Evolutionary conservation across 345 rosid species (phyloP).

Genomic region (Lagerstroemia speciosa): DNA sequence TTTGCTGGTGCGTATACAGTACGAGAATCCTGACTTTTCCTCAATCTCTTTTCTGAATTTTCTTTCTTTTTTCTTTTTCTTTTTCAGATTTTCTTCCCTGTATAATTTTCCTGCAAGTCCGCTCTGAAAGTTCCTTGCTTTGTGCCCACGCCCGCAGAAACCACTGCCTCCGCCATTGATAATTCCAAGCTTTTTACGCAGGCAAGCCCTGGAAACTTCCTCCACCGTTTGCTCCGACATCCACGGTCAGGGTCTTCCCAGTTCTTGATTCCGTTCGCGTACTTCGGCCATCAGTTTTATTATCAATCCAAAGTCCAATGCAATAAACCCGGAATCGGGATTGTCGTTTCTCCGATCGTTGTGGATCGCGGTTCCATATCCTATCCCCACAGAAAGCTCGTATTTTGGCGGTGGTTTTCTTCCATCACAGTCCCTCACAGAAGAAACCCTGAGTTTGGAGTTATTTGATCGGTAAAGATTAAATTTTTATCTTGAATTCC

Average conservation of each 20-base stretch:
- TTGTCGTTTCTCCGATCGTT: not conserved
- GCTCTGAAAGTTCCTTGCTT: conserved; percentile 2
- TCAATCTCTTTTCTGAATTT: not conserved
- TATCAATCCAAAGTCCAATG: not conserved
- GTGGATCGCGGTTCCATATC: too few species aligned
- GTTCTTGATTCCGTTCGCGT: not conserved
- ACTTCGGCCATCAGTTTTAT: not conserved
- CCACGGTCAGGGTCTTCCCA: not conserved
- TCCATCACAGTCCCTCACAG: not conserved
- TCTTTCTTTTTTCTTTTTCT: not conserved
- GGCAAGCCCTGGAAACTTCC: not conserved
- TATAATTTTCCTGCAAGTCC: not conserved
- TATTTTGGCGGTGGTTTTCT: not conserved
- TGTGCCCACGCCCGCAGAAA: not conserved
- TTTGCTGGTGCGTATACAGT: too few species aligned
- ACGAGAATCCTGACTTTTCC: not conserved
- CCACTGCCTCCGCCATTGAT: too few species aligned
- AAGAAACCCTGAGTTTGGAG: not conserved
- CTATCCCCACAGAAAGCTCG: not conserved
- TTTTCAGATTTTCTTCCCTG: not conserved
- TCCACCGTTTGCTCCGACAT: not conserved
- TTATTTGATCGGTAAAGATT: not conserved
- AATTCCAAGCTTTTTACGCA: not conserved
- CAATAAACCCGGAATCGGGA: not conserved
- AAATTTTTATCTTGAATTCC: not conserved